phyloP scores from a whole-genome alignment of 257 asterid genomes.

The Verbena officinalis region DNA sequence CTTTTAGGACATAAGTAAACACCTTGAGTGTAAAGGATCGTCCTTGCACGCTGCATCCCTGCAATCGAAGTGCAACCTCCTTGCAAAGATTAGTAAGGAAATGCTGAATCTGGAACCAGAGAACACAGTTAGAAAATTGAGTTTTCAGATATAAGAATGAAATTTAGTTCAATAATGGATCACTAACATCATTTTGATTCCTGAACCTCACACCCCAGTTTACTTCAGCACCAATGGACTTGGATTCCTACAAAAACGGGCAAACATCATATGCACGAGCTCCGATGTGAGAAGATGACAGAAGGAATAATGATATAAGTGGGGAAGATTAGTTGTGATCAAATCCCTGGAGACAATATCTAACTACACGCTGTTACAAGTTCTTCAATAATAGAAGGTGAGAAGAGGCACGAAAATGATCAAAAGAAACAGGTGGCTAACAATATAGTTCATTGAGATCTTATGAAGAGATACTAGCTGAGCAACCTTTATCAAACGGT shows the following conservation, averaged over 20 bases:
- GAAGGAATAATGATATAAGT: not conserved
- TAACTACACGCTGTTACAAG: slow-evolving; percentile 7
- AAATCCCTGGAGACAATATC: slow-evolving; percentile 14
- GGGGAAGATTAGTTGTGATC: not conserved
- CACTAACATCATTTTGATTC: slow-evolving; percentile 73
- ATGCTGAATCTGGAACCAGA: slow-evolving; percentile 58
- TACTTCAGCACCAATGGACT: slow-evolving; percentile 93
- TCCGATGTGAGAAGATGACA: slow-evolving; percentile 6
- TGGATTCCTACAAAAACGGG: slow-evolving; percentile 73
- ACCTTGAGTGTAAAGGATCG: slow-evolving; percentile 93
- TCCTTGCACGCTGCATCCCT: slow-evolving; percentile 82
- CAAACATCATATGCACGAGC: slow-evolving; percentile 6
- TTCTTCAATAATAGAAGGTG: slow-evolving; percentile 5
- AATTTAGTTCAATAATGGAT: slow-evolving; percentile 20
- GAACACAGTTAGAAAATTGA: slow-evolving; percentile 27
- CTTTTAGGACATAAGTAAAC: slow-evolving; percentile 15
- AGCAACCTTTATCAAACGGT: slow-evolving; percentile 12
- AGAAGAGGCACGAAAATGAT: slow-evolving; percentile 17
- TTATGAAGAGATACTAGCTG: not conserved
- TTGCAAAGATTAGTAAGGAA: slow-evolving; percentile 72
- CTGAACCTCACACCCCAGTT: slow-evolving; percentile 99
- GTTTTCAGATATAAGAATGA: slow-evolving; percentile 11
- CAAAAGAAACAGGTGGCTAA: too few relatives aligned
- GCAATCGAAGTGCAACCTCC: slow-evolving; percentile 91
- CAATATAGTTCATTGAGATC: slow-evolving; percentile 6